phyloP scores from a whole-genome alignment of 371 early-diverging fungal genomes.

The Blastocladiella emersonii region DNA sequence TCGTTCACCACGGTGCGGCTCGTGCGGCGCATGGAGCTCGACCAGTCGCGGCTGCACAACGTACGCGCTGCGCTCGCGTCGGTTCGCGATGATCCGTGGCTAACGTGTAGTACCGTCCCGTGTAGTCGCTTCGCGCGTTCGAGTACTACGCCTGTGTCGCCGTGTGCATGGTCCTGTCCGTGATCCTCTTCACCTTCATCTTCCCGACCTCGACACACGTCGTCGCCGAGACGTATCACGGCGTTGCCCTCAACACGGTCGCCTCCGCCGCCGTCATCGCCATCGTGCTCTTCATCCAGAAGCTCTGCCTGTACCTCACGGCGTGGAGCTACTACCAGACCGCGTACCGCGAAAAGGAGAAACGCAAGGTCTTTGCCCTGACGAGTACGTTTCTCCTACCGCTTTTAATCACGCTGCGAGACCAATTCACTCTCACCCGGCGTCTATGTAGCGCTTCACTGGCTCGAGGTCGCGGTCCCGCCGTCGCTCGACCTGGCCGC shows the following conservation, averaged over 20 bases:
- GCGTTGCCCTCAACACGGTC: neutral
- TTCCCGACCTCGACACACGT: neutral
- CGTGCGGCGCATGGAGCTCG: neutral
- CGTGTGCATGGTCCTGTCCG: neutral
- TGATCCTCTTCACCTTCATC: neutral
- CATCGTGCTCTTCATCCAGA: neutral
- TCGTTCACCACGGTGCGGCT: neutral
- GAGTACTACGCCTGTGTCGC: neutral
- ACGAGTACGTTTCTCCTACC: neutral
- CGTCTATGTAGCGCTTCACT: neutral
- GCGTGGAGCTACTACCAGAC: slow-evolving; percentile 2
- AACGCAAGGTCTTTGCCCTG: neutral
- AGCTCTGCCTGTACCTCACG: neutral
- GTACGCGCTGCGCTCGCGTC: neutral
- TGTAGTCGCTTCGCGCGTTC: neutral
- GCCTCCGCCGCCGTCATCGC: neutral
- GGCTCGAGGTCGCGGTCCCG: too few relatives aligned
- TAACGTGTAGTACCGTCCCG: too few relatives aligned
- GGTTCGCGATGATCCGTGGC: too few relatives aligned
- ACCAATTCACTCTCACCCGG: neutral
- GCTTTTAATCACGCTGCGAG: neutral
- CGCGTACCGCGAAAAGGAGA: neutral
- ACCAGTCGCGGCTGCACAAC: neutral
- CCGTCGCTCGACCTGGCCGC: too few relatives aligned
- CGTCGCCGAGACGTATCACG: neutral